A percentile compares a stretch with the other conserved stretches of the same genome.
These are phyloP conservation scores for Triticum urartu DNA, from an alignment of 176 grass and related monocot species.

Conservation along the genomic window DNA sequence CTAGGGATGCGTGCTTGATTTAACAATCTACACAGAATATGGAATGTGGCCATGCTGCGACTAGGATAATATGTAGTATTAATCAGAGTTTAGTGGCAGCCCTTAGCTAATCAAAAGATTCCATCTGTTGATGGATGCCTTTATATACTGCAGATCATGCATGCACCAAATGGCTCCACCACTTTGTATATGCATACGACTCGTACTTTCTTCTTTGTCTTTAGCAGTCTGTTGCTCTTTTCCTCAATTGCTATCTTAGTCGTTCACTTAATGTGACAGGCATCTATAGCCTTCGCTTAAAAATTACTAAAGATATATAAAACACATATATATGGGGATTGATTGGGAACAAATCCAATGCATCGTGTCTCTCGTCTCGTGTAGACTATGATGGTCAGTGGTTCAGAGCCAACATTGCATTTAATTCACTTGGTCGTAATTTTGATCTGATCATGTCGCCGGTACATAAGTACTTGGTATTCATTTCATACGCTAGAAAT, in stretches of 20 bases:
- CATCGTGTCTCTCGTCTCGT: neutral
- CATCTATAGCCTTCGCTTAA: slow-evolving; percentile 28
- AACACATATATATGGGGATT: neutral
- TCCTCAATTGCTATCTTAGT: slow-evolving; percentile 28
- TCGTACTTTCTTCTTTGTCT: slow-evolving; percentile 47
- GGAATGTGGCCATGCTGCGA: slow-evolving; percentile 35
- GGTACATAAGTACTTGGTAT: neutral
- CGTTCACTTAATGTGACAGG: slow-evolving; percentile 17
- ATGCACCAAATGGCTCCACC: slow-evolving; percentile 30
- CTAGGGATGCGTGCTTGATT: slow-evolving; percentile 31
- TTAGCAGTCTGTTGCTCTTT: slow-evolving; percentile 35
- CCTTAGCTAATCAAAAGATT: slow-evolving; percentile 51
- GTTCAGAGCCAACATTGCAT: neutral
- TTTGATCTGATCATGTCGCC: neutral
- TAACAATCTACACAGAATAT: slow-evolving; percentile 48
- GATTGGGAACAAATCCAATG: neutral
- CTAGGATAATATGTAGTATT: slow-evolving; percentile 39
- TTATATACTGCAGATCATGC: slow-evolving; percentile 33
- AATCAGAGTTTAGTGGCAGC: slow-evolving; percentile 41
- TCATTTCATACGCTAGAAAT: neutral
- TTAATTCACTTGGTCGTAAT: neutral
- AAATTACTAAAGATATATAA: neutral
- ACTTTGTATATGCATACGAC: slow-evolving; percentile 36
- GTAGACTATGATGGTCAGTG: neutral
- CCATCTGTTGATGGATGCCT: slow-evolving; percentile 35